A percentile compares a stretch with the other conserved stretches of the same genome.
Conservation (phyloP, 345 rosid genomes). For the Eucalyptus cladocalyx region DNA sequence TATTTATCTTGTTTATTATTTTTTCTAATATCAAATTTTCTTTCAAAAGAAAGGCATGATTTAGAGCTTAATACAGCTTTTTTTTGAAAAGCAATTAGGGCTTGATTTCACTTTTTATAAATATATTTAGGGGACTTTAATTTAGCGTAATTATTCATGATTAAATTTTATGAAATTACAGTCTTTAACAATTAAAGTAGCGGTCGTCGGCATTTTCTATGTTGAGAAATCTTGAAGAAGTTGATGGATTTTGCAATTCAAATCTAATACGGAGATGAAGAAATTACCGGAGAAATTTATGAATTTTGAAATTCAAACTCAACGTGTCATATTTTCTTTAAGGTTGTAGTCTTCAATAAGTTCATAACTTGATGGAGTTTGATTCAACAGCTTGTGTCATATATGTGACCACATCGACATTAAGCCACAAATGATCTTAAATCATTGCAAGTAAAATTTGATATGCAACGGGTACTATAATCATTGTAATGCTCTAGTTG, state of each 20-base stretch:
- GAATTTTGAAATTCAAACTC: too few relatives aligned
- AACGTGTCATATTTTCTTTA: too few relatives aligned
- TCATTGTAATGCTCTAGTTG: not conserved
- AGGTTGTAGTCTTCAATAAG: too few relatives aligned
- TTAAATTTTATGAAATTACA: not conserved
- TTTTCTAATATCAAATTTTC: too few relatives aligned
- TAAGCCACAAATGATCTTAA: not conserved
- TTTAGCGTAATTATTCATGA: not conserved
- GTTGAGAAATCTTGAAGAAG: not conserved
- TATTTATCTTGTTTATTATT: too few relatives aligned
- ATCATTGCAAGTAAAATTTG: not conserved
- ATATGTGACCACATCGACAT: not conserved
- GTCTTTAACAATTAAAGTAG: not conserved
- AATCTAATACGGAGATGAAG: not conserved
- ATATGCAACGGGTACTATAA: not conserved
- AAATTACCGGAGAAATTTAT: too few relatives aligned
- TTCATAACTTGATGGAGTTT: too few relatives aligned
- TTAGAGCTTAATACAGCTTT: too few relatives aligned
- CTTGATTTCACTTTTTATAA: not conserved
- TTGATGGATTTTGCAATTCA: not conserved
- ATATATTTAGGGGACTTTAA: not conserved
- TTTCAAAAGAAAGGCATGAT: too few relatives aligned
- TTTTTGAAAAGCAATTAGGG: not conserved
- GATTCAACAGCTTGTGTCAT: too few relatives aligned
- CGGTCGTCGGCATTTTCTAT: accelerated